Conservation (phyloP, 768 basidiomycete species). For the Paxillus rubicundulus region DNA sequence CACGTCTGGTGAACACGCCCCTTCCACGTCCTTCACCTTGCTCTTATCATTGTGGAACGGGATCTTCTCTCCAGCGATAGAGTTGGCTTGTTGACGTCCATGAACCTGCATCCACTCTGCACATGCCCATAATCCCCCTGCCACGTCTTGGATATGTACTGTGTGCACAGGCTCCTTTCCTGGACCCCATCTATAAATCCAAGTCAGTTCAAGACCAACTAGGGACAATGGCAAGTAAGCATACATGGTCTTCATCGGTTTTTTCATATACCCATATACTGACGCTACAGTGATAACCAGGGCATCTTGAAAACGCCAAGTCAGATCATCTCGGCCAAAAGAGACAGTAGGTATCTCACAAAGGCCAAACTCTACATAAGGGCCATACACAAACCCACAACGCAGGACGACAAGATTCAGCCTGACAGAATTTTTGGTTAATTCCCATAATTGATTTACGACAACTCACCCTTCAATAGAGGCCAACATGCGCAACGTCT, state of each 20-base stretch:
- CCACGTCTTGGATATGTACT: constrained; percentile 75
- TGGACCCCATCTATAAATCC: constrained; percentile 63
- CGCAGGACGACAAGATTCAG: constrained; percentile 80
- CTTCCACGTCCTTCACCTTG: constrained; percentile 61
- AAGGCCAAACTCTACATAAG: constrained; percentile 70
- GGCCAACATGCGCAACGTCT: constrained; percentile 71
- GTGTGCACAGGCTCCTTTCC: constrained; percentile 75
- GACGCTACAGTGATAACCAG: constrained; percentile 71
- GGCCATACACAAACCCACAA: constrained; percentile 75
- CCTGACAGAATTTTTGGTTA: constrained; percentile 36
- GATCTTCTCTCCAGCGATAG: constrained; percentile 43
- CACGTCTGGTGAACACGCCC: constrained; percentile 52
- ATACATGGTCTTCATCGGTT: constrained; percentile 84
- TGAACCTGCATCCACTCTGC: constrained; percentile 70
- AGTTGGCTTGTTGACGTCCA: constrained; percentile 63
- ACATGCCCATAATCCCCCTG: constrained; percentile 72
- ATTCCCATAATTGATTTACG: neutral
- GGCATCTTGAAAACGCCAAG: constrained; percentile 46
- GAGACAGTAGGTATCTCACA: constrained; percentile 40
- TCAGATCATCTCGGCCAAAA: constrained; percentile 13
- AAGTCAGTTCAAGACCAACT: constrained; percentile 7
- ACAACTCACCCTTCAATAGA: constrained; percentile 66
- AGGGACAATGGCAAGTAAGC: constrained; percentile 23
- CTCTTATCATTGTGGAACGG: constrained; percentile 58
- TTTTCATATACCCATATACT: constrained; percentile 78